phyloP scores from a whole-genome alignment of 2,329 filamentous ascomycete genomes.

The Trichophyton simii region DNA sequence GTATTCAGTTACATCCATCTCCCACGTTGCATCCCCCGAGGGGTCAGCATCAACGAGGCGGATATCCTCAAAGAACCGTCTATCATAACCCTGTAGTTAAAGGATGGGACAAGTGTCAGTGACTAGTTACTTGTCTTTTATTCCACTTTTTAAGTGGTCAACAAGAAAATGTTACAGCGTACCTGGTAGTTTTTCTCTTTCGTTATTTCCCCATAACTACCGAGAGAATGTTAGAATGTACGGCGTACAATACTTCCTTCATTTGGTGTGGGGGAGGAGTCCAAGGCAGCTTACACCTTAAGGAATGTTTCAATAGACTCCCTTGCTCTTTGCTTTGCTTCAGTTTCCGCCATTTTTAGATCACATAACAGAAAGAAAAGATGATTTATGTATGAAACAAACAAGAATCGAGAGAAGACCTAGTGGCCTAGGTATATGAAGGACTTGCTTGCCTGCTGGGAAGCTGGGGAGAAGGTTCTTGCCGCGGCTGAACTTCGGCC shows the following conservation, averaged over 20 bases:
- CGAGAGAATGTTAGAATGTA: neutral
- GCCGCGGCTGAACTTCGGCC: neutral
- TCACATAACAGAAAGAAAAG: neutral
- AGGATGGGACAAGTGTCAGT: neutral
- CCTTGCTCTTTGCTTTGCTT: slow-evolving; percentile 8
- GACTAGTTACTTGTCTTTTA: neutral
- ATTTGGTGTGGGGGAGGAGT: too few relatives aligned
- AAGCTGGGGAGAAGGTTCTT: neutral
- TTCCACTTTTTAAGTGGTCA: neutral
- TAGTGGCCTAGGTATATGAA: neutral
- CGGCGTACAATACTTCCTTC: neutral
- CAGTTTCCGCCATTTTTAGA: slow-evolving; percentile 7
- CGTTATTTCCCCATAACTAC: slow-evolving; percentile 11
- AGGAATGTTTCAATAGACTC: slow-evolving; percentile 10
- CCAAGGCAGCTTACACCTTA: slow-evolving; percentile 8
- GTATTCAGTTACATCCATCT: slow-evolving; percentile 15
- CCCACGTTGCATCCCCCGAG: slow-evolving; percentile 16
- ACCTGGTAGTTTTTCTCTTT: slow-evolving; percentile 12
- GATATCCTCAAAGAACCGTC: slow-evolving; percentile 16
- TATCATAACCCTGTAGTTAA: slow-evolving; percentile 16
- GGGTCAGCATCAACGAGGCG: slow-evolving; percentile 18
- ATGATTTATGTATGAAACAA: neutral
- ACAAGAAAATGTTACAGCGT: neutral
- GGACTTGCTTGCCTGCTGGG: neutral
- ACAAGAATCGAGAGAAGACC: neutral